These are phyloP conservation scores for Populus simonii DNA, from an alignment of 345 rosid species.

Conservation along the genomic window DNA sequence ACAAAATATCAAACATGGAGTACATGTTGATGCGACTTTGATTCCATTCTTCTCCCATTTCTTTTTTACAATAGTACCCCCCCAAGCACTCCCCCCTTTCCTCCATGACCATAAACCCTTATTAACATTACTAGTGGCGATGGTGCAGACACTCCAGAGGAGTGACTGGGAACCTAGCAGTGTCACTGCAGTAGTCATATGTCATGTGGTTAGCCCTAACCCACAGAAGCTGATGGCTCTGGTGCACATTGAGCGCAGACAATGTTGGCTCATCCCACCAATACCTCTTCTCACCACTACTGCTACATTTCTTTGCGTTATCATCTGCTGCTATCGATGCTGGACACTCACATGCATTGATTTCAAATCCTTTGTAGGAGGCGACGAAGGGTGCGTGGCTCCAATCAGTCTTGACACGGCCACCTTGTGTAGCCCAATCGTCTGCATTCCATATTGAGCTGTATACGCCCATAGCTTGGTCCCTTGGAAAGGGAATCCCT, in stretches of 20 bases:
- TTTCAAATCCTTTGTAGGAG: conserved; percentile 72
- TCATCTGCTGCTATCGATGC: conserved; percentile 46
- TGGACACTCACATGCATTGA: conserved; percentile 75
- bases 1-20: conserved; percentile 23
- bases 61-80: background rate
- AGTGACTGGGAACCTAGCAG: conserved; percentile 64
- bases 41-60: background rate
- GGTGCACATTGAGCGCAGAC: conserved; percentile 72
- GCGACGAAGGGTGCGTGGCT: conserved; percentile 88
- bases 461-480: conserved; percentile 94
- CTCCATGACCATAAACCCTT: background rate
- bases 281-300: conserved; percentile 50
- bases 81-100: background rate
- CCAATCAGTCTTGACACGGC: conserved; percentile 93
- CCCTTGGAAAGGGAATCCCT: conserved; percentile 87
- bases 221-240: conserved; percentile 95
- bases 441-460: conserved; percentile 99
- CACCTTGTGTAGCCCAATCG: conserved; percentile 99
- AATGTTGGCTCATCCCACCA: conserved; percentile 95
- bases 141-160: conserved; percentile 94
- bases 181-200: conserved; percentile 81
- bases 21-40: conserved; percentile 10
- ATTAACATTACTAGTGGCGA: conserved; percentile 37
- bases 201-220: conserved; percentile 85
- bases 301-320: conserved; percentile 53